Evolutionary conservation across 2,329 filamentous ascomycete genomes (phyloP).

Genomic region (Fusarium sp.): DNA sequence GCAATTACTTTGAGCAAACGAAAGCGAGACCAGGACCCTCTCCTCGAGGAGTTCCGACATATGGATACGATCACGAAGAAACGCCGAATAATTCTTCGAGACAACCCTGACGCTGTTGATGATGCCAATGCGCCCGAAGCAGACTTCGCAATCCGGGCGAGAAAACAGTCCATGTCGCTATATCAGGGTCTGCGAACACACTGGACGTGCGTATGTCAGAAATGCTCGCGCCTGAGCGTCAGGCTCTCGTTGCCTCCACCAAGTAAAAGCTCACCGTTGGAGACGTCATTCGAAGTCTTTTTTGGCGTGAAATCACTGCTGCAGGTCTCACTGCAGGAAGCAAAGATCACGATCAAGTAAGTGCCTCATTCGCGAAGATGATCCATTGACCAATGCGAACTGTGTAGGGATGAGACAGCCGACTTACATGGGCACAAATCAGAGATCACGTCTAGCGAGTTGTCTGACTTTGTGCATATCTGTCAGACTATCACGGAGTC

Average conservation of each 20-base stretch:
- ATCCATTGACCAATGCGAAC: not conserved
- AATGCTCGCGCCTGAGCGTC: not conserved
- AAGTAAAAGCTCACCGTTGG: not conserved
- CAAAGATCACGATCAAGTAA: not conserved
- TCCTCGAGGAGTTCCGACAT: not conserved
- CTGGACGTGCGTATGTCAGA: not conserved
- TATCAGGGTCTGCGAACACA: not conserved
- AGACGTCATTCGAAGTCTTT: not conserved
- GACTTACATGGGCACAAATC: not conserved
- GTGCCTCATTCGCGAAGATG: not conserved
- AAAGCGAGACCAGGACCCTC: not conserved
- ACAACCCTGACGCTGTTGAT: not conserved
- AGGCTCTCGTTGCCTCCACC: not conserved
- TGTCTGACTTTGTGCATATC: not conserved
- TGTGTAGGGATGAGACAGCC: not conserved
- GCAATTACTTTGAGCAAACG: not conserved
- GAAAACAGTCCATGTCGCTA: not conserved
- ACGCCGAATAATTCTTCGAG: not conserved
- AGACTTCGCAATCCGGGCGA: not conserved
- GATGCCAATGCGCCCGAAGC: not conserved
- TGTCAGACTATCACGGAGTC: not conserved
- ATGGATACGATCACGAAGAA: not conserved
- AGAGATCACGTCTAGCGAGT: not conserved
- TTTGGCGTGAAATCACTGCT: not conserved
- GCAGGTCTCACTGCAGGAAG: not conserved